Evolutionary conservation across 495 filamentous ascomycete species (phyloP), one percentile per base, ranked within the genome.

Genomic region (Penicillium silybi): DNA sequence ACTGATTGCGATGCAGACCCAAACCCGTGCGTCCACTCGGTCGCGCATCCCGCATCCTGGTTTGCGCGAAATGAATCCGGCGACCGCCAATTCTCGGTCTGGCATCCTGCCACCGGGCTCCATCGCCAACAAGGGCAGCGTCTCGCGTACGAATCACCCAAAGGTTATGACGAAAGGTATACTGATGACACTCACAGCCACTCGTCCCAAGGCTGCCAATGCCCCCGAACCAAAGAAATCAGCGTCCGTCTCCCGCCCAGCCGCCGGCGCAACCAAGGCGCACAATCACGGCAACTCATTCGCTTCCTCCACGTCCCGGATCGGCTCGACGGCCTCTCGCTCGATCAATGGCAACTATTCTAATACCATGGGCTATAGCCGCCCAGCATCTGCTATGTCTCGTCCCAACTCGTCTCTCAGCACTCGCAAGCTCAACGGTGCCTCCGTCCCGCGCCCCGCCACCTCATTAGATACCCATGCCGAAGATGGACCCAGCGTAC

Each of bases 31-130:
- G 0, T 59, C 59, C 13, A 59, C 63, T 50, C 65, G 68, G n/a
- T 64, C 58, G 38, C 69, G 69, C 48, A 64, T 73, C n/a, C 72
- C 69, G 7, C 61, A 62, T 41, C 57, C 42, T 7, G 67, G 69
- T 11, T 56, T 86, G 5, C 62, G 59, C 41, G 84, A 87, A 52
- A 79, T 85, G 65, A 80, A 81, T 48, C 76, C 82, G 4, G 87
- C 88, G 4, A 76, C 83, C 48, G 82, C 73, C 54, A 93, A 93
- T 70, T 73, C 82, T 51, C 84, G 88, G 53, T 78, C 81, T 11
- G 65, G 67, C 22, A 65, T 75, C 26, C 68, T 76, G 50, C 72
- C 75, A 34, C 80, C 84, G 60, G 71, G 76, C 16, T 61, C 67
- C 15, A 69, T 73, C 38, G 66, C 69, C n/a, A 69, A 62, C 43